These are phyloP conservation scores for Spathaspora sp. DNA, from an alignment of 1,139 yeast genomes.

Conservation along the genomic window DNA sequence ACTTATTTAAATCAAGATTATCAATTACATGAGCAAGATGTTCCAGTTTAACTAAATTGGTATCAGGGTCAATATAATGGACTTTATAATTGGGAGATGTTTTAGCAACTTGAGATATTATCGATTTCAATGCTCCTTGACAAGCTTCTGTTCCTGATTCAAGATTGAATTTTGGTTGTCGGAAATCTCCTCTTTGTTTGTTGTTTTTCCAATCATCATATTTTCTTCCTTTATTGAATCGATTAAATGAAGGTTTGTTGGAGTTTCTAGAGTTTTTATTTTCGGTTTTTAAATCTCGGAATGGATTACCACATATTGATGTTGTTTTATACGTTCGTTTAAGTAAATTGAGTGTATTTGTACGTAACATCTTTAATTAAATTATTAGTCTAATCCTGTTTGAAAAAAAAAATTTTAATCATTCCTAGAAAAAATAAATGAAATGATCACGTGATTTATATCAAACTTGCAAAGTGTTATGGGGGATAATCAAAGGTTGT, in stretches of 20 bases:
- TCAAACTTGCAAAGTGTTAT: no score
- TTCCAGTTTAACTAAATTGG: conserved; percentile 21
- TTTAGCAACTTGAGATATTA: conserved; percentile 28
- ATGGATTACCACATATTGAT: not conserved
- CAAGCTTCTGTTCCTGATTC: conserved; percentile 22
- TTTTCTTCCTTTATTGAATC: no score
- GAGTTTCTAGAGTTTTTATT: not conserved
- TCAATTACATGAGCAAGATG: conserved; percentile 34
- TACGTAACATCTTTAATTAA: not conserved
- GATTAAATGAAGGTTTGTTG: no score
- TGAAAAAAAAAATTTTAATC: not conserved
- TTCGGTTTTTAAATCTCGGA: not conserved
- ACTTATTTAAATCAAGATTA: conserved; percentile 24
- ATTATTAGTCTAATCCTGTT: not conserved
- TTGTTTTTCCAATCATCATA: not conserved
- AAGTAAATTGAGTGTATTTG: not conserved
- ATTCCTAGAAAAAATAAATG: not conserved
- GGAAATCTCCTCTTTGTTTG: no score
- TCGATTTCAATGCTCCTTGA: conserved; percentile 29
- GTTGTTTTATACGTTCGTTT: not conserved
- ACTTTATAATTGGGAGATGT: conserved; percentile 25
- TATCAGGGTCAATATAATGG: conserved; percentile 24
- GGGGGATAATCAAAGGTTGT: no score
- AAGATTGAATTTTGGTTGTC: conserved; percentile 14
- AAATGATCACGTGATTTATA: not conserved